These are phyloP conservation scores for Centrapalus pauciflorus DNA, from an alignment of 129 eudicot genomes.

Conservation along the genomic window DNA sequence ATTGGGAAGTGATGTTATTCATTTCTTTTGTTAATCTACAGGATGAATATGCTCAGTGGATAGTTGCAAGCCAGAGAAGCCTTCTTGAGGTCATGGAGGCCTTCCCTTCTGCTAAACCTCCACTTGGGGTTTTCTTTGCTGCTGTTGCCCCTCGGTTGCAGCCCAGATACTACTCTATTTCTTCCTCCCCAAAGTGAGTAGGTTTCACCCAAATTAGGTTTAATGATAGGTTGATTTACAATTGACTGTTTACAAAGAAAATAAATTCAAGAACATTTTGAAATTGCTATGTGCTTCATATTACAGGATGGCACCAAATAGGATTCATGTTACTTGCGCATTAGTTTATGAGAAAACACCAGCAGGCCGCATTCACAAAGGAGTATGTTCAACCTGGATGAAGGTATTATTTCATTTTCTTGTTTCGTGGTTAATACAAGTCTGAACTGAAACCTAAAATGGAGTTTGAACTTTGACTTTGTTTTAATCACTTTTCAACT, in stretches of 20 bases:
- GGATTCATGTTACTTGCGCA: constrained; percentile 98
- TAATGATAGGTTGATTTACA: background rate
- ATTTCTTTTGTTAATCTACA: constrained; percentile 25
- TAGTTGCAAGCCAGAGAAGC: constrained; percentile 86
- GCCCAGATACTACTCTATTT: constrained; percentile 94
- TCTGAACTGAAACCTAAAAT: background rate
- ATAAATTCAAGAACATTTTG: background rate
- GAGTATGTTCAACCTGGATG: constrained; percentile 99
- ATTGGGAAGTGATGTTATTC: background rate
- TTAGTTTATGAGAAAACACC: constrained; percentile 88
- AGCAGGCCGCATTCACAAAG: constrained; percentile 82
- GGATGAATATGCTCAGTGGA: constrained; percentile 98
- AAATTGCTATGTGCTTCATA: background rate
- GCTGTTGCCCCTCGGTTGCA: constrained; percentile 87
- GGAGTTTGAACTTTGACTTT: background rate
- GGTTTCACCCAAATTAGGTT: background rate
- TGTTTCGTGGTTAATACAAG: background rate
- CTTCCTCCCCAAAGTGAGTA: constrained; percentile 86
- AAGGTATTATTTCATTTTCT: constrained; percentile 48
- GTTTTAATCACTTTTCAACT: background rate
- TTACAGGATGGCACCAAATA: constrained; percentile 68
- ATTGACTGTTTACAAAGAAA: too few relatives aligned
- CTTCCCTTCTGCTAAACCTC: constrained; percentile 89
- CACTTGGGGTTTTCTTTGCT: constrained; percentile 98
- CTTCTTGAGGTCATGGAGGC: constrained; percentile 90